These are phyloP conservation scores for Eucalyptus cloeziana DNA, from an alignment of 345 rosid genomes.

Conservation along the genomic window DNA sequence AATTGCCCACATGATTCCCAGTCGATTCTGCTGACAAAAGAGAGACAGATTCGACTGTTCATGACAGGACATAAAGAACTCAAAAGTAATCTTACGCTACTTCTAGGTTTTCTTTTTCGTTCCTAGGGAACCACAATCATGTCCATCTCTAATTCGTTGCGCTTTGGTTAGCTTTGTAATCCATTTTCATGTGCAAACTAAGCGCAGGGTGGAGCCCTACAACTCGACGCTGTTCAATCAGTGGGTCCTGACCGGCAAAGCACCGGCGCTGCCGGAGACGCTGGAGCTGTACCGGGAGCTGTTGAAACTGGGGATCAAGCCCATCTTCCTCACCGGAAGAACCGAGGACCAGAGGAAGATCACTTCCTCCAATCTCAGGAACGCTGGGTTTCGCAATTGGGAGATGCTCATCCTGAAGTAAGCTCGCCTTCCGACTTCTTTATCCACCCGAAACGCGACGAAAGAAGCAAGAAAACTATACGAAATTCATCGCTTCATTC, in stretches of 20 bases:
- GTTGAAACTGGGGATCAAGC: conserved; percentile 14
- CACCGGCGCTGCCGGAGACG: conserved; percentile 28
- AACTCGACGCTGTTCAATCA: conserved; percentile 1
- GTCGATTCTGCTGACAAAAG: neutral
- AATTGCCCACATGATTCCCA: neutral
- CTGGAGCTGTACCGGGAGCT: conserved; percentile 10
- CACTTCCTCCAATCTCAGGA: conserved; percentile 11
- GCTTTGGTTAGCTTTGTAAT: neutral
- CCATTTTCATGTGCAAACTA: neutral
- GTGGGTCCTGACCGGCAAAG: conserved; percentile 22
- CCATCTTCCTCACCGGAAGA: conserved; percentile 35
- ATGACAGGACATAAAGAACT: neutral
- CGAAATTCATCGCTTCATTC: neutral
- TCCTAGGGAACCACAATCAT: neutral
- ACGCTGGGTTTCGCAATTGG: conserved; percentile 30
- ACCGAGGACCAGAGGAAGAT: neutral
- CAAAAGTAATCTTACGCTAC: neutral
- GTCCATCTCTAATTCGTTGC: neutral
- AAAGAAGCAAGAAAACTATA: neutral
- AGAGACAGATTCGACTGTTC: neutral
- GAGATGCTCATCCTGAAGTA: conserved; percentile 26
- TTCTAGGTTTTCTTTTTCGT: neutral
- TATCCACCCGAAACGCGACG: neutral
- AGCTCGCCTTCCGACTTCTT: neutral
- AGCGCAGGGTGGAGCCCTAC: conserved; percentile 8